Conservation (phyloP, 352 stramenopile species). For the Phytophthora uliginosa region DNA sequence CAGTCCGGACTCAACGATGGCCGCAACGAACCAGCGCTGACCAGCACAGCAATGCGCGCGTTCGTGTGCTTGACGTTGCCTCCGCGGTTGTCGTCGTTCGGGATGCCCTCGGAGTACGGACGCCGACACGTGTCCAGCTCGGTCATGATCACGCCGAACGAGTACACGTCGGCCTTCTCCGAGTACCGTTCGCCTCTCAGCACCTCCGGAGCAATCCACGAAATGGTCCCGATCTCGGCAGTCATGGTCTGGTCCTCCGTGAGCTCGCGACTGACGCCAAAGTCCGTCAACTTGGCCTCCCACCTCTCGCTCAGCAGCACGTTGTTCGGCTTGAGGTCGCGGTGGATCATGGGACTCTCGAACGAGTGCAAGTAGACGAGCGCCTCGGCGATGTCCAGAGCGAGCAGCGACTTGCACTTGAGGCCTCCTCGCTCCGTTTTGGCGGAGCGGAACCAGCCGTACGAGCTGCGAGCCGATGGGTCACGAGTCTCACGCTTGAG, state of each 20-base stretch:
- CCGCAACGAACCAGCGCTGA: slow-evolving; percentile 57
- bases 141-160: slow-evolving; percentile 70
- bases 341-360: slow-evolving; percentile 60
- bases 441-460: slow-evolving; percentile 41
- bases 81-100: slow-evolving; percentile 31
- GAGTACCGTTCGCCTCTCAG: slow-evolving; percentile 67
- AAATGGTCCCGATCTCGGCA: slow-evolving; percentile 65
- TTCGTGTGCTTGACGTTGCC: slow-evolving; percentile 46
- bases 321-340: slow-evolving; percentile 66
- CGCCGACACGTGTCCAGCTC: slow-evolving; percentile 62
- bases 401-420: slow-evolving; percentile 51
- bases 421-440: slow-evolving; percentile 29
- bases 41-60: slow-evolving; percentile 63
- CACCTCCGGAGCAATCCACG: slow-evolving; percentile 81
- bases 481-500: slow-evolving; percentile 43
- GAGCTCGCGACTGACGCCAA: slow-evolving; percentile 59
- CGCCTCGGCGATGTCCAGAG: slow-evolving; percentile 51
- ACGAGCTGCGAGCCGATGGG: slow-evolving; percentile 31
- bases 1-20: slow-evolving; percentile 59
- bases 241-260: slow-evolving; percentile 50
- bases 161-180: slow-evolving; percentile 82
- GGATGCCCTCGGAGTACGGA: slow-evolving; percentile 43
- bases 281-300: slow-evolving; percentile 68
- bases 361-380: slow-evolving; percentile 61
- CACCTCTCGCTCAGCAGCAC: slow-evolving; percentile 55